Base-by-base conservation (phyloP, 352 stramenopile genomes). In the Globisporangium mamillatum region DNA sequence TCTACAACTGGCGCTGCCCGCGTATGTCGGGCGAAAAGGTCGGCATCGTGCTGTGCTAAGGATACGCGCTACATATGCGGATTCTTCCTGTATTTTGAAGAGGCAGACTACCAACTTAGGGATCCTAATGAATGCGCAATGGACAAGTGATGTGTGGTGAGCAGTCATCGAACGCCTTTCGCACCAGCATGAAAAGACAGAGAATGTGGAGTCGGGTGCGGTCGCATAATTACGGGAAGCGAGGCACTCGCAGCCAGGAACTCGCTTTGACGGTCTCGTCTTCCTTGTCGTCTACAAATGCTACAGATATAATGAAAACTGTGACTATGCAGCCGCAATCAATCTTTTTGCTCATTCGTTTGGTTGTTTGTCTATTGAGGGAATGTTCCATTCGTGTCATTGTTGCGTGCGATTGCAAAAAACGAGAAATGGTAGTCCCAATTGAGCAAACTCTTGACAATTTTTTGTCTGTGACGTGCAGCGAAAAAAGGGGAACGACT, bases 1-100 rank as follows among this genome's bases (percentile, higher is more conserved):
- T 92, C 68, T 92, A 89, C 79, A 92, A 92, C 71, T 92, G 83
- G 83, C 80, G 81, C 58, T 92, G 83, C 65, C 79, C 81, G 29
- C 80, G 80, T 1, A 90, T 91, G 81, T 61, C 74, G 8, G 67
- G 66, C 44, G 44, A 76, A 44, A 79, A 80, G 41, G 69, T 88
- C 50, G 83, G 83, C 34, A 82, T 90, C 56, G 79, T 90, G 36
- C 66, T 91, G 38, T 84, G 79, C 66, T 89, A 89, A 65, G 60
- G 24, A 60, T n/a, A 55, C 63, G 22, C 25, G 60, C 44, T 38
- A 54, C 20, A 5, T 24, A 53, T 41, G 25, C 54, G 32, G 1
- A 14, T 27, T 18, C 7, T 32, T 18, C 22, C n/a, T 57, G 2
- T 50, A 50, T n/a, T n/a, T 1, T 16, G 5, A 50, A n/a, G 41